Evolutionary conservation across 2,329 filamentous ascomycete species (phyloP).

Genomic region (Fusarium sp.): DNA sequence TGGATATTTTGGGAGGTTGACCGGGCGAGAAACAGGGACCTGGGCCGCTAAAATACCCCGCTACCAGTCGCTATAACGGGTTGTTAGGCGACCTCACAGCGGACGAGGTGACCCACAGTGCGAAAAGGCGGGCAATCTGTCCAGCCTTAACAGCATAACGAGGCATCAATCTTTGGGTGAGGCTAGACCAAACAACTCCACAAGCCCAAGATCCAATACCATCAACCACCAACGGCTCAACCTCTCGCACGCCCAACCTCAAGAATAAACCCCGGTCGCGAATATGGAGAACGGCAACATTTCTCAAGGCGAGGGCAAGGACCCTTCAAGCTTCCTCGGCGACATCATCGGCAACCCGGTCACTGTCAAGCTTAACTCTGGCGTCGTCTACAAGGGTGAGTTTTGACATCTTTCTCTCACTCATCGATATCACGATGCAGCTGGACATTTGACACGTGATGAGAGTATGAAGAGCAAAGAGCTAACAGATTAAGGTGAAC

Average conservation of each 20-base stretch:
- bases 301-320: slow-evolving; percentile 81
- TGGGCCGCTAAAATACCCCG: slow-evolving; percentile 41
- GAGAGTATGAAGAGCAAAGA: not conserved
- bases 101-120: slow-evolving; percentile 41
- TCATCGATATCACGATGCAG: slow-evolving; percentile 12
- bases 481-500: slow-evolving; percentile 75
- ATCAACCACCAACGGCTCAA: slow-evolving; percentile 28
- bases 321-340: slow-evolving; percentile 92
- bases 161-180: slow-evolving; percentile 42
- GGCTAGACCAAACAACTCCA: slow-evolving; percentile 29
- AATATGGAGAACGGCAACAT: slow-evolving; percentile 82
- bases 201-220: slow-evolving; percentile 36
- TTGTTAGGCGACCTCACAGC: slow-evolving; percentile 38
- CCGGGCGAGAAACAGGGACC: slow-evolving; percentile 10
- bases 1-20: slow-evolving; percentile 25
- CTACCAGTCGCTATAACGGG: slow-evolving; percentile 36
- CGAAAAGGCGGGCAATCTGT: slow-evolving; percentile 27
- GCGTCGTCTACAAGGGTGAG: slow-evolving; percentile 95
- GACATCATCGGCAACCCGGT: slow-evolving; percentile 96
- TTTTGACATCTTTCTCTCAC: slow-evolving; percentile 4
- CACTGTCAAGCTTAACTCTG: slow-evolving; percentile 98
- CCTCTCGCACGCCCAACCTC: slow-evolving; percentile 21
- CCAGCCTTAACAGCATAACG: slow-evolving; percentile 43
- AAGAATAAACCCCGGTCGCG: slow-evolving; percentile 5
- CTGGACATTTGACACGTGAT: not conserved